These are phyloP conservation scores for Paecilomyces dactylethromorphus DNA, from an alignment of 2,329 filamentous ascomycete species.

Conservation along the genomic window DNA sequence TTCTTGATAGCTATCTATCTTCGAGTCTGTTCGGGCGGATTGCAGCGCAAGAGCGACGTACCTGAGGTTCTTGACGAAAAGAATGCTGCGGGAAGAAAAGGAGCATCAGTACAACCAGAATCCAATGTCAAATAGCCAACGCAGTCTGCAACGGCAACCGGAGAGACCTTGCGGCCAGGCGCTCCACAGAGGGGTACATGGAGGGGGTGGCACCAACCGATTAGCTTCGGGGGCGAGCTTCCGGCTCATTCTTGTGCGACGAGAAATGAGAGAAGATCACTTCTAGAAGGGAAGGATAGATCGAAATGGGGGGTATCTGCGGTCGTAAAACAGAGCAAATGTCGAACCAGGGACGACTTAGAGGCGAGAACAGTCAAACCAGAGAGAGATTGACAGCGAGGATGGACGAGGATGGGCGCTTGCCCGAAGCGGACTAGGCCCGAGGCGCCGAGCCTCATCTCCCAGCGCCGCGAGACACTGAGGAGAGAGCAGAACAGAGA, in stretches of 20 bases:
- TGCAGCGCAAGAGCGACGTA: slow-evolving; percentile 38
- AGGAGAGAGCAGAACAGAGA: slow-evolving; percentile 6
- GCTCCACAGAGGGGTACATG: slow-evolving; percentile 20
- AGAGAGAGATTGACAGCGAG: slow-evolving; percentile 9
- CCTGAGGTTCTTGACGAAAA: slow-evolving; percentile 99
- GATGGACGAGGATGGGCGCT: slow-evolving; percentile 7
- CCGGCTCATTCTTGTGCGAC: slow-evolving; percentile 35
- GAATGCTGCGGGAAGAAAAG: slow-evolving; percentile 59
- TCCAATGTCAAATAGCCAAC: background rate
- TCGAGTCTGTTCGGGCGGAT: slow-evolving; percentile 2
- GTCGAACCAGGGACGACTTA: slow-evolving; percentile 5
- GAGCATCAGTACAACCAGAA: slow-evolving; percentile 1
- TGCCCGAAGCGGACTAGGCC: background rate
- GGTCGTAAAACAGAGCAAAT: slow-evolving; percentile 5
- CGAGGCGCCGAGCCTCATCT: background rate
- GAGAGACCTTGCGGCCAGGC: background rate
- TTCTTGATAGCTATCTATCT: slow-evolving; percentile 3
- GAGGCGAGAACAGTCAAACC: too few relatives aligned
- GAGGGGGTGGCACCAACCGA: slow-evolving; percentile 58
- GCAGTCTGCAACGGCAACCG: background rate
- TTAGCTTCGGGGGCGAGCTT: slow-evolving; percentile 99
- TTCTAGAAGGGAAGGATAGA: slow-evolving; percentile 4
- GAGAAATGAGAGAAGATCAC: background rate
- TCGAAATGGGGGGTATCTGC: slow-evolving; percentile 12
- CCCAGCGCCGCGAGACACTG: slow-evolving; percentile 1